Conservation (phyloP, 2,329 filamentous ascomycete species). For the Claviceps africana region DNA sequence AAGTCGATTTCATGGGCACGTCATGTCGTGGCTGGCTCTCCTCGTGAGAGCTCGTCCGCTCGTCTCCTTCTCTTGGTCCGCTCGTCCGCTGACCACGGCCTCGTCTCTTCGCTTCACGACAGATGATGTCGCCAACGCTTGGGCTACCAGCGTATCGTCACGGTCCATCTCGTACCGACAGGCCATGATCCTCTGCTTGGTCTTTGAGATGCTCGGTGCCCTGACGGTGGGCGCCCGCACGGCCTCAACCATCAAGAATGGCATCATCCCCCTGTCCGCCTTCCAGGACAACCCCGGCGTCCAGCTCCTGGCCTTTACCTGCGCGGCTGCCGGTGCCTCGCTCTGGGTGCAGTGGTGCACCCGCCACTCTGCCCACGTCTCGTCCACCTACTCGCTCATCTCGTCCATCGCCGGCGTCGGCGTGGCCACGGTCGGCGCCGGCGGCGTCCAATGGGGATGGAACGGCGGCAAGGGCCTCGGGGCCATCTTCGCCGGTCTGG, state of each 20-base stretch:
- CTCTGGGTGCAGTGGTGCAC: slow-evolving; percentile 75
- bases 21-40: too few species aligned
- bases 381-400: slow-evolving; percentile 58
- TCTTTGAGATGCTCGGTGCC: slow-evolving; percentile 57
- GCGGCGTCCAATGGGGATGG: slow-evolving; percentile 52
- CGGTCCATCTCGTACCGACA: slow-evolving; percentile 50
- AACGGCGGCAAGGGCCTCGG: slow-evolving; percentile 51
- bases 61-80: too few species aligned
- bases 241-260: slow-evolving; percentile 68
- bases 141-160: slow-evolving; percentile 53
- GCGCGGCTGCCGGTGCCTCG: slow-evolving; percentile 49
- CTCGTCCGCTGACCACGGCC: slow-evolving; percentile 4
- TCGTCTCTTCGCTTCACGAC: neutral
- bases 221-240: slow-evolving; percentile 54
- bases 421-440: slow-evolving; percentile 50
- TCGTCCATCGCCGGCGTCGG: slow-evolving; percentile 56
- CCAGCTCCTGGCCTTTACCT: slow-evolving; percentile 54
- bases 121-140: slow-evolving; percentile 77
- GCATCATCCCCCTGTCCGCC: slow-evolving; percentile 47
- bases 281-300: slow-evolving; percentile 49
- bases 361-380: slow-evolving; percentile 56
- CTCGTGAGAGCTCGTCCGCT: neutral
- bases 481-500: slow-evolving; percentile 53
- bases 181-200: slow-evolving; percentile 50
- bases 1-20: slow-evolving; percentile 20